Base-by-base conservation (phyloP, 805 yeast species). In the Yamadazyma takamatsuzukensis region DNA sequence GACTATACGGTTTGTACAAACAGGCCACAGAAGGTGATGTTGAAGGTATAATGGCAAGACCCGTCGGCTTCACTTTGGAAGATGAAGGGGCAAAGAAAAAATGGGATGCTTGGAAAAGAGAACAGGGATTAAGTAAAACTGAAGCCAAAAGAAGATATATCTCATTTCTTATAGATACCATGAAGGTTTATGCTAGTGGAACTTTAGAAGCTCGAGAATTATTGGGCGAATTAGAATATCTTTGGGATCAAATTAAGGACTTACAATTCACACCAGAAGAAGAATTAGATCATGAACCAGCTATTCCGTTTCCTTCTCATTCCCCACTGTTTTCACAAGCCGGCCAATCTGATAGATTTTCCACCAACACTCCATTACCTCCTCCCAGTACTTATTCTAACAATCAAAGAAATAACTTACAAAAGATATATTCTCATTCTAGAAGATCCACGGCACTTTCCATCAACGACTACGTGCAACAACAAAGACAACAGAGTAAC, bases 1-100 rank as follows among this genome's bases (percentile, higher is more conserved):
- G 69, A 42, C 66, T 86, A 4, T 86, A 86, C 53, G 95, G 95
- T 0, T 68, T 86, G 31, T 86, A 85, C 59, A 87, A 86, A 48
- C 96, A 86, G 52, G 89, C 95, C 2, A 86, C 94, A 4, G 90
- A 84, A 56, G 96, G 96, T 6, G 78, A 86, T 53, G 87, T 83
- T 6, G 73, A 71, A 29, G 80, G 80, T 2, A 66, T 81, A 25
- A 72, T 83, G 76, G 70, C 72, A 2, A 61, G 87, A 29, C 90
- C 90, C 0, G 55, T 57, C 1, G 89, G 88, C 4, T 56, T 53
- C 25, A 56, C 73, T 1, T 64, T 74, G 6, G 86, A 79, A 43
- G 85, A 78, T 47, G 80, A 72, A 42, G 80, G 79, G 3, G 82
- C 81, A 7, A 74, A 74, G 49, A 71, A 77, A 45, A 85, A 86